Base-by-base conservation (phyloP, 495 filamentous ascomycete species). In the Darksidea phi region DNA sequence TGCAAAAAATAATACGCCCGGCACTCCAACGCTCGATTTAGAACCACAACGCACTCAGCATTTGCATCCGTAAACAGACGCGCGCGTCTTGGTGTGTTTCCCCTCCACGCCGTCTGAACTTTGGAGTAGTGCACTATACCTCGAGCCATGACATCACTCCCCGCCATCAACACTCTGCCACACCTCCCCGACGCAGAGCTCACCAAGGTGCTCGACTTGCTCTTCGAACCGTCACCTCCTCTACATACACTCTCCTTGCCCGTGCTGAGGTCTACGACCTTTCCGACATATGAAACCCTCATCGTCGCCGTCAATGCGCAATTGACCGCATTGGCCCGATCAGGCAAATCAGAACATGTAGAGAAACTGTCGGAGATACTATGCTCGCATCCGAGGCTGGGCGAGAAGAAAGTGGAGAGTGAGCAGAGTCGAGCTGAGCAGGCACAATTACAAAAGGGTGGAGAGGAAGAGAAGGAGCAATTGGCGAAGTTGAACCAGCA, bases 311-410 rank as follows among this genome's bases (percentile, higher is more conserved):
- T 90, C 20, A 79, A 81, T 13, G 71, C 73, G 17, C 82, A 82
- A 63, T 74, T 86, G 50, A 80, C 71, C 59, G 82, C 79, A 68
- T 77, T 79, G 45, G 77, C 67, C 54, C 83, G 71, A 63, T 86
- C 74, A 52, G 72, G 64, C 37, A 77, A 71, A 63, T 77, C 74
- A 64, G 79, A 71, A 64, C 83, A 89, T 60, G 79, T 75, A 15
- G 70, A 78, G 38, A 78, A 80, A 67, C 77, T 91, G 15, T 76
- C 88, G 37, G 79, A 78, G 21, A 94, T 97, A 60, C 77, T 97
- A 17, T 86, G 82, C n/a, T 86, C 88, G 45, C 94, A 98, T 74
- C 94, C 94, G 6, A 82, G 94, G 2, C 78, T 98, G 57, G 94
- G 94, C 26, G 88, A 82, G 68, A 86, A 84, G 74, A 88, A 87